Evolutionary conservation across 2,329 filamentous ascomycete species (phyloP).

Genomic region (Colletotrichum lentis): DNA sequence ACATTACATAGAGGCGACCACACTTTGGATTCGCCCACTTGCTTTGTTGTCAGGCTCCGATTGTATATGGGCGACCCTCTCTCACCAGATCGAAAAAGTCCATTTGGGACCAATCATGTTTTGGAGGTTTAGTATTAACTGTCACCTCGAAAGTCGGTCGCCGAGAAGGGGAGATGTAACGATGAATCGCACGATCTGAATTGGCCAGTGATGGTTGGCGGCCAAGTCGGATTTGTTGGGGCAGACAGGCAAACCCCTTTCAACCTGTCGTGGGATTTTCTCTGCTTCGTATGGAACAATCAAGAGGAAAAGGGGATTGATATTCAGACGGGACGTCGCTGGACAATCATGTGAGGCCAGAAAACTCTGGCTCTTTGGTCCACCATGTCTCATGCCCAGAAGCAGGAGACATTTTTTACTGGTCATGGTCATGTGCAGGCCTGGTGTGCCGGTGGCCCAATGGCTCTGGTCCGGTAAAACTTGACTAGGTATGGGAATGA

Average conservation of each 20-base stretch:
- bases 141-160: constrained; percentile 16
- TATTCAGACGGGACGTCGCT: constrained; percentile 29
- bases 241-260: constrained; percentile 33
- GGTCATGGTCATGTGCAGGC: constrained; percentile 15
- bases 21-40: constrained; percentile 14
- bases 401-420: constrained; percentile 12
- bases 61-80: constrained; percentile 27
- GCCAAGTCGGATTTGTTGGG: constrained; percentile 32
- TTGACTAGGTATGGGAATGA: constrained; percentile 28
- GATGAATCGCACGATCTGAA: constrained; percentile 35
- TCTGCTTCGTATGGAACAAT: constrained; percentile 29
- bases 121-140: constrained; percentile 5
- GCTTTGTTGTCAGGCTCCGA: constrained; percentile 17
- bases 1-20: constrained; percentile 33
- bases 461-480: constrained; percentile 10
- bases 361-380: constrained; percentile 7
- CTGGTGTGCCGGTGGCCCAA: constrained; percentile 7
- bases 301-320: constrained; percentile 23
- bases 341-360: constrained; percentile 21
- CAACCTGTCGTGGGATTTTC: constrained; percentile 31
- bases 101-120: constrained; percentile 27
- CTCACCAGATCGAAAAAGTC: constrained; percentile 28
- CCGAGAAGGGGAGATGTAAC: constrained; percentile 24
- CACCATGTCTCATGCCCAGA: constrained; percentile 12
- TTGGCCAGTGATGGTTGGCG: constrained; percentile 31